Percentiles rank a stretch among this genome's conserved stretches.
phyloP scores from a whole-genome alignment of 495 filamentous ascomycete species.

The Tuber magnatum region DNA sequence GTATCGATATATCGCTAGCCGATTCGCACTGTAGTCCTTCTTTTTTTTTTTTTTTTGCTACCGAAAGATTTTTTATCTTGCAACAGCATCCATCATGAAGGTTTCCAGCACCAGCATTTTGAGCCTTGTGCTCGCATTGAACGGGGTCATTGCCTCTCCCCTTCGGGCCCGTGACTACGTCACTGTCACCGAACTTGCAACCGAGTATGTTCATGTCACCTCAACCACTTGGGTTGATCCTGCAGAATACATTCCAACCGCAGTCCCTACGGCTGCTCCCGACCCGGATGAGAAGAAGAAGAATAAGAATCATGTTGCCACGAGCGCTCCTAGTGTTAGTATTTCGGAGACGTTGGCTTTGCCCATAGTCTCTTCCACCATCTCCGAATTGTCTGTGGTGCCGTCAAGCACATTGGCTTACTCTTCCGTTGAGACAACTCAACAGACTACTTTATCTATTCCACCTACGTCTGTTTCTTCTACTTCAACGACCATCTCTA shows the following conservation, averaged over 20 bases:
- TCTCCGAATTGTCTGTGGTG: constrained; percentile 14
- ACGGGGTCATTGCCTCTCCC: constrained; percentile 27
- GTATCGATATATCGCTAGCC: constrained; percentile 29
- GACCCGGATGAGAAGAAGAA: neutral
- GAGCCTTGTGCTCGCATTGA: constrained; percentile 27
- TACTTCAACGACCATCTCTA: constrained; percentile 1
- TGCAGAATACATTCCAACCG: constrained; percentile 6
- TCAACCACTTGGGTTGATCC: constrained; percentile 20
- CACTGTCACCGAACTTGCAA: constrained; percentile 22
- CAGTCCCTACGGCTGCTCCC: neutral
- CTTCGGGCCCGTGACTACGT: constrained; percentile 23
- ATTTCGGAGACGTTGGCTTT: neutral
- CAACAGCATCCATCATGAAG: constrained; percentile 24
- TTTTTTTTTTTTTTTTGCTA: constrained; percentile 22
- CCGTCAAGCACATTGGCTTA: constrained; percentile 13
- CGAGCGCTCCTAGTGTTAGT: constrained; percentile 12
- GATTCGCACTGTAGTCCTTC: constrained; percentile 24
- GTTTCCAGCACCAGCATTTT: constrained; percentile 24
- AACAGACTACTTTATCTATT: neutral
- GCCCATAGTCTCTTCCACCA: constrained; percentile 3
- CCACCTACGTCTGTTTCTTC: constrained; percentile 1
- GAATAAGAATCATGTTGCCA: neutral
- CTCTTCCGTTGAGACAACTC: neutral
- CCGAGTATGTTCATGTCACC: constrained; percentile 18
- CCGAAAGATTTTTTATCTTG: constrained; percentile 11